Base-by-base conservation (phyloP, 2,329 filamentous ascomycete species). In the Aspergillus udagawae region DNA sequence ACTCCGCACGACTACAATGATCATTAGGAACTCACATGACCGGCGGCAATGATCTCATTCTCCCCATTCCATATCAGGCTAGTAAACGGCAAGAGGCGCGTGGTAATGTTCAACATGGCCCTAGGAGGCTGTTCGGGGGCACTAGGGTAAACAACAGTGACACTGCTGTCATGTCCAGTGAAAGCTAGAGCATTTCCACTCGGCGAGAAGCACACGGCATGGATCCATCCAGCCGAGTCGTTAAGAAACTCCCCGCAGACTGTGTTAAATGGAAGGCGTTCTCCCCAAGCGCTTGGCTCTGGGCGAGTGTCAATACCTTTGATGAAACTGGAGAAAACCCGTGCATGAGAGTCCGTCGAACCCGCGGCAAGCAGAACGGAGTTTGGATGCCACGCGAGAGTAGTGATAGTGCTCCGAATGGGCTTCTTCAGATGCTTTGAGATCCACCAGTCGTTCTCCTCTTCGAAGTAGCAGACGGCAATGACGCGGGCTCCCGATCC, bases 381-480 rank as follows among this genome's bases (percentile, higher is more conserved):
- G 82, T 99, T 99, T 38, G 94, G 94, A 76, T 99, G 94, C 94
- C 94, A 99, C 56, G 89, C 88, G 48, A 99, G 86, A 17, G 90
- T 92, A 55, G 94, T 97, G 68, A 99, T 93, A 56, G 94, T 99
- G 74, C 92, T 96, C 65, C 93, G 90, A 69, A 99, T 96, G 21
- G 94, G 94, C 84, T 97, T 99, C 86, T 97, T 97, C 71, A 99
- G 79, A 78, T 99, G 94, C 83, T 99, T 99, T 41, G 92, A 97
- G 45, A 99, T 93, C 94, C 94, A 99, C 94, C 94, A 99, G 80
- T 99, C 92, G 77, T 99, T 97, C 77, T 99, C 94, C 74, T 96
- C 91, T 73, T 99, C 94, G 68, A 99, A 99, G 80, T 97, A 97
- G 82, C 94, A 99, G 66, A 97, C 85, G 44, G 94, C 92, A 69